These are phyloP conservation scores for Paramecium primaurelia DNA, from an alignment of 73 alveolate species.

Conservation along the genomic window DNA sequence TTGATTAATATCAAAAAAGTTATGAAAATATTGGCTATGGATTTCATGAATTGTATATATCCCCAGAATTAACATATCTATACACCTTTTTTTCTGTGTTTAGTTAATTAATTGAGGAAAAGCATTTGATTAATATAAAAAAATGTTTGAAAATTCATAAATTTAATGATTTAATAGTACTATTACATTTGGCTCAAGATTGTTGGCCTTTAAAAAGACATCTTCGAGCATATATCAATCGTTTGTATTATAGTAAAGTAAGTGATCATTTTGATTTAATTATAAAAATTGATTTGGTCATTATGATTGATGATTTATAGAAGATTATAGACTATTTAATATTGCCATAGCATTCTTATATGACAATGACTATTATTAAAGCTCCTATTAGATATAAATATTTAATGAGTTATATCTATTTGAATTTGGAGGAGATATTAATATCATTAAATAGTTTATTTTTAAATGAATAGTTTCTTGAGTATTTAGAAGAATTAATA, in stretches of 20 bases:
- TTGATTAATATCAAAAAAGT: neutral
- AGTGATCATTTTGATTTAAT: neutral
- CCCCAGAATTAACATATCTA: conserved; percentile 8
- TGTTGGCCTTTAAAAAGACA: conserved; percentile 18
- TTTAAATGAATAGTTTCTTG: neutral
- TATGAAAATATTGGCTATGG: neutral
- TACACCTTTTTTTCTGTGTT: neutral
- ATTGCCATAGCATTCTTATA: neutral
- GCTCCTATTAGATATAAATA: neutral
- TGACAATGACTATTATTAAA: neutral
- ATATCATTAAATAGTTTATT: neutral
- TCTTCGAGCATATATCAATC: neutral
- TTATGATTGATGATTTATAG: neutral
- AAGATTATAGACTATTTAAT: neutral
- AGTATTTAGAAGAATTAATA: neutral
- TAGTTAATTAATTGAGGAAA: neutral
- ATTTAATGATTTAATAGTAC: neutral
- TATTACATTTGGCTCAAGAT: neutral
- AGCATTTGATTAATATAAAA: neutral
- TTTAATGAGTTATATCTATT: neutral
- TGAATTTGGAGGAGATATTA: neutral
- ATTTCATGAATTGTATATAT: neutral
- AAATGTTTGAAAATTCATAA: neutral
- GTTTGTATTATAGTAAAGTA: neutral
- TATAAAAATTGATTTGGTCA: neutral